Evolutionary conservation across 306 rosid genomes (phyloP), one percentile per base, ranked within the genome.

Genomic region (Dalbergia oliveri): DNA sequence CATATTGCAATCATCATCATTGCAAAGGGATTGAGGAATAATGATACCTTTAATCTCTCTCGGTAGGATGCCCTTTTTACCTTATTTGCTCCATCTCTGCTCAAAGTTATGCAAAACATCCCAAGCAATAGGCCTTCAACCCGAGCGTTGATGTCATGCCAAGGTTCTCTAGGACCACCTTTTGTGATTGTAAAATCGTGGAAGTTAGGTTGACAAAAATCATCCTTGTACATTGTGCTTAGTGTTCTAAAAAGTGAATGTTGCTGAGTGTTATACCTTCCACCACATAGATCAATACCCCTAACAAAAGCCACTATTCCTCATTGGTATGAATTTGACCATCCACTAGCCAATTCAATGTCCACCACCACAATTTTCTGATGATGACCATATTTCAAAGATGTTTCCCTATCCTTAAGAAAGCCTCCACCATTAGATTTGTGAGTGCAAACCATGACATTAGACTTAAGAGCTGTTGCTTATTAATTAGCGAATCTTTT

Each of bases 121-220:
- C 94, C 94, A 90, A 6, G 92, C 92, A 81, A 90, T 83, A 5
- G 94, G 89, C 9, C 92, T 86, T 90, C 92, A 10, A 90, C 90
- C 14, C 86, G 80, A 26, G 89, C 88, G 47, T 90, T 92, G 54
- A 90, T 87, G 63, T 90, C 94, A 13, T 90, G 94, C 94, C 94
- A 90, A 16, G 94, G 94, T 67, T 90, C 94, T 37, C 92, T 83
- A 0, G 92, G 94, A 10, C 92, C 94, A 60, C 92, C 89, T 79
- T 86, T 90, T 49, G 33, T 47, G 12, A 88, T 87, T 62, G 79
- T n/a, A 26, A 9, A 92, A 41, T 89, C 90, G 13, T 69, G 9
- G 26, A 90, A 90, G 81, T 90, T 88, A 62, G 91, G 92, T 34
- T 88, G 92, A 75, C 86, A 92, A 73, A 90, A 90, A 75, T 90